Percentiles rank a stretch among this genome's conserved stretches.
These are phyloP conservation scores for Hygrophila difformis DNA, from an alignment of 257 asterid species.

Conservation along the genomic window DNA sequence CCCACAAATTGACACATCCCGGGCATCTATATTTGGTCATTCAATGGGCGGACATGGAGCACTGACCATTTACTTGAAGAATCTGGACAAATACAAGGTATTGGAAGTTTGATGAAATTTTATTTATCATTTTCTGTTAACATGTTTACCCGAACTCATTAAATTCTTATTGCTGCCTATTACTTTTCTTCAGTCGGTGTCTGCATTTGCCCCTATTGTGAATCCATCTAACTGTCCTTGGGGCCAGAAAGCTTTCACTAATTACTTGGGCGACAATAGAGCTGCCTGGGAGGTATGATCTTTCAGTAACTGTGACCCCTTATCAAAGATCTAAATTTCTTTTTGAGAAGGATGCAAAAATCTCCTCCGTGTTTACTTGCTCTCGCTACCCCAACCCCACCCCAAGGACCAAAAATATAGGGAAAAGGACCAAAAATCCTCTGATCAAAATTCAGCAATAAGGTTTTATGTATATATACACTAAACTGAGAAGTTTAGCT, in stretches of 20 bases:
- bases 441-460: too few species aligned
- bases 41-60: conserved; percentile 99
- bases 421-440: too few species aligned
- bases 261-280: conserved; percentile 79
- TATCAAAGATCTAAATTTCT: too few species aligned
- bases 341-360: too few species aligned
- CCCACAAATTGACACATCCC: conserved; percentile 70
- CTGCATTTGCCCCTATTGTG: conserved; percentile 80
- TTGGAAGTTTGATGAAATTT: neutral
- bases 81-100: conserved; percentile 91
- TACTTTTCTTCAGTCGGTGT: conserved; percentile 85
- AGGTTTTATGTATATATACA: too few species aligned
- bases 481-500: too few species aligned
- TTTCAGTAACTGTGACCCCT: conserved; percentile 4
- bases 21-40: conserved; percentile 91
- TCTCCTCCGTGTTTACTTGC: too few species aligned
- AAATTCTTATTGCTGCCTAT: neutral
- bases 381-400: too few species aligned
- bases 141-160: neutral
- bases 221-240: conserved; percentile 88
- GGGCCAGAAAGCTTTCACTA: conserved; percentile 95
- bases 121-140: neutral
- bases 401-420: too few species aligned
- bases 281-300: conserved; percentile 86
- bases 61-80: conserved; percentile 79